Conservation (phyloP, 2,329 filamentous ascomycete species). For the Pseudocercospora macadamiae region DNA sequence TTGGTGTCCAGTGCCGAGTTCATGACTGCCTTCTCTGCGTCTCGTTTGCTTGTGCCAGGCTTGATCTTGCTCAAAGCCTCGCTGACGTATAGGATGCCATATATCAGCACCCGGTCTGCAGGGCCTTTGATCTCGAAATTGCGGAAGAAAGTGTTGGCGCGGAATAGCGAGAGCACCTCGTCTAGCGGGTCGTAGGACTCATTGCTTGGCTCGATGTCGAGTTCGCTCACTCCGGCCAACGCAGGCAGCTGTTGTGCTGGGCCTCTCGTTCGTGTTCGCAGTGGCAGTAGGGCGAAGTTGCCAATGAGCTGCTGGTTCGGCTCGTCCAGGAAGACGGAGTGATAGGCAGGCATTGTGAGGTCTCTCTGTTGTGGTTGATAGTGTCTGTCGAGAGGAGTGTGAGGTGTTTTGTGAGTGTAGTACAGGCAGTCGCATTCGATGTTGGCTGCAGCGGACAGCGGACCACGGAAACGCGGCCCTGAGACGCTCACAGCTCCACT, state of each 20-base stretch:
- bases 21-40: constrained; percentile 76
- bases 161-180: constrained; percentile 89
- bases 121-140: constrained; percentile 99
- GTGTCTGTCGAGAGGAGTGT: background rate
- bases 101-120: constrained; percentile 91
- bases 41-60: constrained; percentile 67
- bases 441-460: no score
- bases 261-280: constrained; percentile 93
- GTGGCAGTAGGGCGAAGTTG: constrained; percentile 92
- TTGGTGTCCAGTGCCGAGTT: constrained; percentile 90
- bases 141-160: constrained; percentile 97
- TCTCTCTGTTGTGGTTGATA: background rate
- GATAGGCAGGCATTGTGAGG: constrained; percentile 68
- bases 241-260: constrained; percentile 82
- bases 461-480: no score
- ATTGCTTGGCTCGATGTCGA: constrained; percentile 73
- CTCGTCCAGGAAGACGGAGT: constrained; percentile 92
- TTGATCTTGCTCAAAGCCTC: constrained; percentile 89
- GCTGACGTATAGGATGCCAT: constrained; percentile 92
- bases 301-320: constrained; percentile 70
- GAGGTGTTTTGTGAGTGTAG: constrained; percentile 3
- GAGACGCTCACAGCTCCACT: no score
- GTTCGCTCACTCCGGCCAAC: constrained; percentile 58
- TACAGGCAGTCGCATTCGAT: constrained; percentile 12
- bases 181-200: constrained; percentile 96